phyloP scores from a whole-genome alignment of 148 eudicot genomes.

The Diospyros lotus region DNA sequence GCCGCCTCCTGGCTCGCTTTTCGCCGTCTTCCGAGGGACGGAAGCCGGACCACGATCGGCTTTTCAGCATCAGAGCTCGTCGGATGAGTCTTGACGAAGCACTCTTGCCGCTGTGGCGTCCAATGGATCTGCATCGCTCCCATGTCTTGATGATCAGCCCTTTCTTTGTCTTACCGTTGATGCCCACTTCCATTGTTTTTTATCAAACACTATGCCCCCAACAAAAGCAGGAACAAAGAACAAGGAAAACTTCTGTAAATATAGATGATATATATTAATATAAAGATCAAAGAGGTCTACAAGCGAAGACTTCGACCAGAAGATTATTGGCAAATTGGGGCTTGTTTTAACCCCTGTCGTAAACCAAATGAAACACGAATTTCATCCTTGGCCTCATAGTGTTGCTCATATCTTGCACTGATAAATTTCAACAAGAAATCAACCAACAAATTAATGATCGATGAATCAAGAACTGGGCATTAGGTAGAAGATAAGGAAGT shows the following conservation, averaged over 20 bases:
- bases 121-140: slow-evolving; percentile 53
- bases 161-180: slow-evolving; percentile 30
- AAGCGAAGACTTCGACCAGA: too few relatives aligned
- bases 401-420: slow-evolving; percentile 25
- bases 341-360: slow-evolving; percentile 36
- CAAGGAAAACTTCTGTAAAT: not conserved
- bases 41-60: slow-evolving; percentile 32
- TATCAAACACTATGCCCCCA: not conserved
- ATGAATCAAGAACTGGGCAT: not conserved
- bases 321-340: too few relatives aligned
- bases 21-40: slow-evolving; percentile 6
- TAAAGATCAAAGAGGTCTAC: too few relatives aligned
- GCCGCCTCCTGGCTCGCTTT: not conserved
- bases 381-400: slow-evolving; percentile 29
- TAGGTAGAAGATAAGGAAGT: not conserved
- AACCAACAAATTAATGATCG: not conserved
- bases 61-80: slow-evolving; percentile 25
- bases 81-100: not conserved
- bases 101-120: slow-evolving; percentile 13
- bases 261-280: not conserved
- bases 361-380: slow-evolving; percentile 25
- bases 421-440: not conserved
- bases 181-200: slow-evolving; percentile 29
- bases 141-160: slow-evolving; percentile 51
- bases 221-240: not conserved